Evolutionary conservation across 805 yeast species (phyloP), one percentile per base, ranked within the genome.

Genomic region (Saturnispora zaruensis): DNA sequence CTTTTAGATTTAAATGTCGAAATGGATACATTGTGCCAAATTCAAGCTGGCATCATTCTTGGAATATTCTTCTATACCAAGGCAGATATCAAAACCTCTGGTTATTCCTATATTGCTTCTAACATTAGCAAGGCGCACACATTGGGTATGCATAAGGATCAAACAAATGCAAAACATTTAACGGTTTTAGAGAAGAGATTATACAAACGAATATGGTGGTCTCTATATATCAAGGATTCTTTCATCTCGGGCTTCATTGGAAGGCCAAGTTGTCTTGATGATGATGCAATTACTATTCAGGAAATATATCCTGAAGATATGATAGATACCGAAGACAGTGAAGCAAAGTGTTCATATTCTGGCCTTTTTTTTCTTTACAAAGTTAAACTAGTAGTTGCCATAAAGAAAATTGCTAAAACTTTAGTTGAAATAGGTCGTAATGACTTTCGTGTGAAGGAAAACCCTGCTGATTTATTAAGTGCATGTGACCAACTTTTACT

Each of bases 201-300:
- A 37, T 79, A 83, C 74, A 74, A 82, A 55, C 69, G 89, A 41
- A 71, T 84, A 13, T 86, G 90, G 89, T 85, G 95, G 95, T 70
- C 79, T 52, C 64, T 85, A 26, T 84, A 82, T 63, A 76, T 76
- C 51, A 78, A 82, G 57, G 95, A 85, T 63, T 67, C 87, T 6
- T 71, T 74, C 42, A 76, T 76, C 7, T 79, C 89, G 5, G 84
- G 85, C 55, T 69, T 78, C 45, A 77, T 81, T 63, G 91, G 93
- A 16, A 70, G 93, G 49, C 91, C 95, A 0, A 67, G 78, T 26
- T 71, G 75, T 49, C 82, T 87, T 46, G 84, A 82, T 59, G 68
- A 82, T 49, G 81, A 28, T 41, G 24, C 84, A 58, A 79, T 84
- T 59, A 90, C 86, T 61, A 87, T 86, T n/a, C 81, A 83, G n/a